Base-by-base conservation (phyloP, 345 rosid species). In the Cardamine resedifolia region DNA sequence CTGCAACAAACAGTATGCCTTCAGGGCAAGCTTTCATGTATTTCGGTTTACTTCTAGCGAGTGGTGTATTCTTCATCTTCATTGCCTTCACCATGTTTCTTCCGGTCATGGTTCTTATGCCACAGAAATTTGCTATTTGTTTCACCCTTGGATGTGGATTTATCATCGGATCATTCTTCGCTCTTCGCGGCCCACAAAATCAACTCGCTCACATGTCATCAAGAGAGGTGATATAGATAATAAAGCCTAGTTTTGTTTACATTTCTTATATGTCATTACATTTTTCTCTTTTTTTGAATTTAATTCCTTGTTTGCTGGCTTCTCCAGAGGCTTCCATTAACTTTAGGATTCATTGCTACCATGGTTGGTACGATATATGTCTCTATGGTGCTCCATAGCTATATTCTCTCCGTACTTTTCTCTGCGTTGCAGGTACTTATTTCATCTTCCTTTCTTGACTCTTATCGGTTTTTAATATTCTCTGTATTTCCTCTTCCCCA, bases 91-190 rank as follows among this genome's bases (percentile, higher is more conserved):
- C 94, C 50, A 85, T 89, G 88, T 92, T 92, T 77, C 98, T 92
- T 50, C 96, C 98, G 1, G 82, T 89, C 70, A 89, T 89, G 85
- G 98, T 89, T 53, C 36, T 92, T 52, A 78, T 88, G 86, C 94
- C 98, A 10, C 94, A 92, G 88, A 92, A 89, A 64, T 92, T 92
- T 62, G 90, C 96, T 4, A 83, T 88, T 64, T 89, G 96, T 81
- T 89, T 92, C 65, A 89, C 96, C 9, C 74, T 89, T 16, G 96
- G 98, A 34, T 87, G 94, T 78, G 76, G 80, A 57, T 85, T 91
- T 63, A 91, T 89, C 53, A 82, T 89, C 41, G 88, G 87, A 4
- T 87, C 96, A 18, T 92, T 92, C 79, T 89, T 92, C 7, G 89
- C 92, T 21, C 90, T 92, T 43, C 85, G 86, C 75, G 98, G 94